These are phyloP conservation scores for Mucor circinelloides DNA, from an alignment of 371 early-diverging fungal genomes.

Conservation along the genomic window DNA sequence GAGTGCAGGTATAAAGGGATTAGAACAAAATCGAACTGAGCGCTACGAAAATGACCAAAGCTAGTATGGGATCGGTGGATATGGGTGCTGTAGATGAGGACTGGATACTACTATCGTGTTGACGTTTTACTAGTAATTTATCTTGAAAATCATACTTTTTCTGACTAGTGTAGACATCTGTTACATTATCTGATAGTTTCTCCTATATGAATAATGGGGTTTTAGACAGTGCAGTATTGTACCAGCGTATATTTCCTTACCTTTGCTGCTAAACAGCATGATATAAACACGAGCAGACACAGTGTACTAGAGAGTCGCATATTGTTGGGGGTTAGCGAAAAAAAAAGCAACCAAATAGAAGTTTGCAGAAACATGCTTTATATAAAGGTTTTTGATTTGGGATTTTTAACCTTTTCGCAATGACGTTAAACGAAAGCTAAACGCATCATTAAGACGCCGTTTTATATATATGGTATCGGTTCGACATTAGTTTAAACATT, in stretches of 20 bases:
- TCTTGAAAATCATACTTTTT: background rate
- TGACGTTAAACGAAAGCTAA: background rate
- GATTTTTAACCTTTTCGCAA: background rate
- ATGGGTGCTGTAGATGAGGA: conserved; percentile 2
- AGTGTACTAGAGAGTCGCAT: background rate
- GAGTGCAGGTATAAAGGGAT: background rate
- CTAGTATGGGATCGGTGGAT: conserved; percentile 19
- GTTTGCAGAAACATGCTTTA: background rate
- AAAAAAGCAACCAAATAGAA: background rate
- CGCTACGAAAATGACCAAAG: conserved; percentile 22
- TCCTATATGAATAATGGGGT: background rate
- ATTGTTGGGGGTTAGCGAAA: background rate
- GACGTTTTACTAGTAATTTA: background rate
- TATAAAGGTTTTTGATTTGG: background rate
- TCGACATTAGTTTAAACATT: background rate
- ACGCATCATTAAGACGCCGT: background rate
- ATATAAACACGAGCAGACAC: background rate
- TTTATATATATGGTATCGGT: background rate
- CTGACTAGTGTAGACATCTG: background rate
- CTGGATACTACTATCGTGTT: background rate
- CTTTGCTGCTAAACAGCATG: conserved; percentile 3
- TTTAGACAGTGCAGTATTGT: background rate
- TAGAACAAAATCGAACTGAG: conserved; percentile 21
- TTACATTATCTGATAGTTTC: background rate
- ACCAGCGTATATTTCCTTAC: background rate